Evolutionary conservation across 768 basidiomycete genomes (phyloP), one percentile per base, ranked within the genome.

Genomic region (Naganishia kalamii): DNA sequence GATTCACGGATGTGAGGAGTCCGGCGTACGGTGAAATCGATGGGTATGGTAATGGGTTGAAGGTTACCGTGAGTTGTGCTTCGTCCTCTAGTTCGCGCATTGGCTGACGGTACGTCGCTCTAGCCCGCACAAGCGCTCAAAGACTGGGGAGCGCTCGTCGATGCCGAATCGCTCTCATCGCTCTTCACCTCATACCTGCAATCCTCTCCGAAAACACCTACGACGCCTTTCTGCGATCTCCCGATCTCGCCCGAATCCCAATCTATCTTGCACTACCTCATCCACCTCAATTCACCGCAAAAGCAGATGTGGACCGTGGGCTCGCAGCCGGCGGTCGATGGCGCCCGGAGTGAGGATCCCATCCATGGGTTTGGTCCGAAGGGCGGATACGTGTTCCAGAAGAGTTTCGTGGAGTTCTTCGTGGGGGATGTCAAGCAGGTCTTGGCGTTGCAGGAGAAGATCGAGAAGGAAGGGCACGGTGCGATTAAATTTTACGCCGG

Each of bases 351-450:
- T 1, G 84, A 84, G 15, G 88, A 98, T 76, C 80, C 83, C 23
- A 79, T 88, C 0, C 85, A 94, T 65, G 96, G 96, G 4, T 99
- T 94, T 88, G 96, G 96, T 2, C 96, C 96, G 13, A 81, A 82
- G 62, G 86, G 86, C 6, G 96, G 96, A 7, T 94, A 92, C 78
- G 90, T 99, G 10, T 99, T 89, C 79, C 96, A 99, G 79, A 99
- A 99, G 80, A 85, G 87, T 15, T 99, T 97, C 73, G 91, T 97
- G 10, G 96, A 99, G 80, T 97, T 97, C 77, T 98, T 98, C 75
- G 74, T 91, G 83, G 52, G 62, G 19, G 41, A 62, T 23, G 54
- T 54, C 27, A 71, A 74, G 29, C 76, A 79, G 65, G 74, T 79
- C 10, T 70, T 72, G 25, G 69, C 68, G 57, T 54, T 92, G n/a